Evolutionary conservation across 768 basidiomycete genomes (phyloP), one percentile per base, ranked within the genome.

Genomic region (Pleurotus giganteus): DNA sequence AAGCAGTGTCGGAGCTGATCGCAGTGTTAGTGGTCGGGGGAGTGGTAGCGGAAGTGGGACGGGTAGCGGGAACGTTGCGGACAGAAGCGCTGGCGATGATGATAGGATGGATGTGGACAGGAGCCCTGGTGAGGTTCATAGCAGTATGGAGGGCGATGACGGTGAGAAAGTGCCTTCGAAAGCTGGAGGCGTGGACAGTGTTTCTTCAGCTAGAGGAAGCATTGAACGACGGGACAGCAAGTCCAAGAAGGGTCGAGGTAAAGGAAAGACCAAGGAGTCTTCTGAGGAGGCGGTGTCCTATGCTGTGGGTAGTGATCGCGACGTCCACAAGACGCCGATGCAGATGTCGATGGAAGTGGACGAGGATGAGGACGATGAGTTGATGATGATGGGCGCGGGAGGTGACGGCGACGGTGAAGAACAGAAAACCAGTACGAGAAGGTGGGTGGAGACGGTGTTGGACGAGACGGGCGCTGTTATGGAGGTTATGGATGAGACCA

Each of bases 381-480:
- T 37, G 19, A 21, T 19, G 23, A 27, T 47, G n/a, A n/a, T n/a
- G n/a, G n/a, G n/a, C n/a, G n/a, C n/a, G 27, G n/a, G 23, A 3
- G 21, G 21, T 17, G 52, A 21, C 15, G 29, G 23, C 26, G 51
- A 41, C 45, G 21, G 53, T 53, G 61, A 65, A 27, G 55, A 50
- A 11, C 54, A 65, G 13, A 58, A 58, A 21, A 59, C 47, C 24
- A 59, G 56, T 15, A 81, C 79, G 13, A 69, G 71, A 50, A 69
- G 71, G 53, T 82, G 81, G 81, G 79, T 72, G 12, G 74, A 80
- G 59, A 70, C 70, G 47, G 69, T 74, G 6, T 66, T 64, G 6
- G 68, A 72, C 47, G 66, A 72, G 57, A 69, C 68, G 2, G 59
- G 61, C 26, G 26, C 29, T 1, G 47, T 12, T 5, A 51, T 51